Evolutionary conservation across 192 early-diverging fungal genomes (phyloP).

Genomic region (Dissophora ornata): DNA sequence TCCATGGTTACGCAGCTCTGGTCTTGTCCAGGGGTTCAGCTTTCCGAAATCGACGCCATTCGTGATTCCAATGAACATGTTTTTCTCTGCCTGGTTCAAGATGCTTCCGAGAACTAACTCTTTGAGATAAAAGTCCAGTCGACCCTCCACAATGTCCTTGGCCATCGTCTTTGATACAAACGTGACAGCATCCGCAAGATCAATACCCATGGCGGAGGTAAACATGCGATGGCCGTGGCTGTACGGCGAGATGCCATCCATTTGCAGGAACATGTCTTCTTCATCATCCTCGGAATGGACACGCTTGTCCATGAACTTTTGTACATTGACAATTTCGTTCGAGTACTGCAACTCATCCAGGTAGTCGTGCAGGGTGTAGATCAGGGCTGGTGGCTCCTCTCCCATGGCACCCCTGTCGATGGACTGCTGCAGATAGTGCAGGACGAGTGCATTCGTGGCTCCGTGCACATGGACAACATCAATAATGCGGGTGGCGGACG

Average conservation of each 20-base stretch:
- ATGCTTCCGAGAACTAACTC: conserved; percentile 65
- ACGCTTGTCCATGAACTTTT: conserved; percentile 58
- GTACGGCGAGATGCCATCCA: conserved; percentile 51
- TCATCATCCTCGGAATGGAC: conserved; percentile 45
- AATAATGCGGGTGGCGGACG: conserved; percentile 35
- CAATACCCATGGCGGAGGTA: conserved; percentile 62
- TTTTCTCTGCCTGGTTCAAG: conserved; percentile 55
- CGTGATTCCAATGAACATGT: conserved; percentile 63
- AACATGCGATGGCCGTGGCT: conserved; percentile 62
- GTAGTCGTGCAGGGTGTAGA: conserved; percentile 72
- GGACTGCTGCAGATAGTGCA: conserved; percentile 56
- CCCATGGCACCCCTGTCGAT: conserved; percentile 51
- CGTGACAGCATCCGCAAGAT: conserved; percentile 61
- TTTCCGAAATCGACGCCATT: conserved; percentile 65
- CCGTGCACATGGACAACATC: conserved; percentile 70
- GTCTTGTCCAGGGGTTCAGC: conserved; percentile 61
- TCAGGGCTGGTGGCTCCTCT: conserved; percentile 55
- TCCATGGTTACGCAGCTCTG: conserved; percentile 34
- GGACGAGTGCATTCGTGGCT: conserved; percentile 64
- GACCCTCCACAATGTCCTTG: conserved; percentile 64
- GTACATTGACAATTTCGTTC: conserved; percentile 58
- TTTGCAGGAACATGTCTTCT: conserved; percentile 38
- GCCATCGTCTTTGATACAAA: conserved; percentile 68
- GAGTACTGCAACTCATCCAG: conserved; percentile 67
- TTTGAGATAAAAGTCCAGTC: conserved; percentile 65